A percentile compares a stretch with the other conserved stretches of the same genome.
phyloP scores from a whole-genome alignment of 2,329 filamentous ascomycete genomes.

The Penicillium sp. region DNA sequence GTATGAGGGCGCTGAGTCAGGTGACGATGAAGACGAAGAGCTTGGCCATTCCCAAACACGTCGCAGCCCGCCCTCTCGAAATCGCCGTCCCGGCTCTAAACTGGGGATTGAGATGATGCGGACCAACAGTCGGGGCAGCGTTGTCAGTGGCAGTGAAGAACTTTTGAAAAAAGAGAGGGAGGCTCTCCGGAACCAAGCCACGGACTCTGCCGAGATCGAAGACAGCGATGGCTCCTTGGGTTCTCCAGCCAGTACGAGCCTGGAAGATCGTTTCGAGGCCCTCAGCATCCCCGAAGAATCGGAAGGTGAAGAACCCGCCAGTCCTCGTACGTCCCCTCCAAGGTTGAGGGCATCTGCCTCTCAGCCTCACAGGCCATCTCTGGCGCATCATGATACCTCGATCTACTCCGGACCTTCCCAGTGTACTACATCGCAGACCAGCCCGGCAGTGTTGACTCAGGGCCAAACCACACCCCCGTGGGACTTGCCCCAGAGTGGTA shows the following conservation, averaged over 20 bases:
- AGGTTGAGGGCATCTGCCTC: neutral
- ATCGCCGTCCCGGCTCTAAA: constrained; percentile 72
- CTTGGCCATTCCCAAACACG: constrained; percentile 59
- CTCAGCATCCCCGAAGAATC: constrained; percentile 37
- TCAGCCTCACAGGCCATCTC: constrained; percentile 12
- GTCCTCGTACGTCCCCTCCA: constrained; percentile 22
- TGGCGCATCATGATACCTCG: constrained; percentile 17
- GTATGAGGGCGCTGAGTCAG: constrained; percentile 76
- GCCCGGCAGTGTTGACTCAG: constrained; percentile 14
- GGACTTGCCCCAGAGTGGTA: constrained; percentile 11
- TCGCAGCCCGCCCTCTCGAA: constrained; percentile 52
- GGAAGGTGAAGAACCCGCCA: constrained; percentile 30
- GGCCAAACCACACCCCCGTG: constrained; percentile 34
- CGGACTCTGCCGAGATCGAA: constrained; percentile 21
- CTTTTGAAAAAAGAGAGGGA: constrained; percentile 35
- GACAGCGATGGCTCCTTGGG: constrained; percentile 24
- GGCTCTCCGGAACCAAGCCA: constrained; percentile 26
- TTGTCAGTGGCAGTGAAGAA: constrained; percentile 50
- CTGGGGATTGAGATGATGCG: constrained; percentile 97
- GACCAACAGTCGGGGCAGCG: constrained; percentile 88
- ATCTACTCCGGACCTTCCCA: constrained; percentile 19
- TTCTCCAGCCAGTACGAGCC: constrained; percentile 22
- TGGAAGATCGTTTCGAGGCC: constrained; percentile 34
- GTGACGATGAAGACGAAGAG: constrained; percentile 93
- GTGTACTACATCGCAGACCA: constrained; percentile 1